Evolutionary conservation across 1,284 basidiomycete species (phyloP).

Genomic region (Leccinum fuscescens): DNA sequence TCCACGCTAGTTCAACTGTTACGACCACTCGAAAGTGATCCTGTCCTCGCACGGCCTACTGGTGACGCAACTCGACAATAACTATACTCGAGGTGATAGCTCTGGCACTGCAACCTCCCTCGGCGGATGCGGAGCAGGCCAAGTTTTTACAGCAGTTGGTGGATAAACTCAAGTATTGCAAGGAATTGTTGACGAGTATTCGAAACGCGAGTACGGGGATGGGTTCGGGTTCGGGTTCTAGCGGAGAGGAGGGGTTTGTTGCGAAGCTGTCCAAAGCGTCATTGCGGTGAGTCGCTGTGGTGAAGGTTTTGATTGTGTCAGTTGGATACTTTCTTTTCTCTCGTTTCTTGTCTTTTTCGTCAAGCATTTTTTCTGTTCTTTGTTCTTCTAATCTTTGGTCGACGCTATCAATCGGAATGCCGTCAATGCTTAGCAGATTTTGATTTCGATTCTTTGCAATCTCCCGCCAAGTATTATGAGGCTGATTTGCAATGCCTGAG

Average conservation of each 20-base stretch:
- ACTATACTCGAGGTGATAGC: conserved; percentile 80
- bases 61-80: conserved; percentile 80
- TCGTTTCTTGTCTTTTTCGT: not conserved
- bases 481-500: too few relatives aligned
- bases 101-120: conserved; percentile 43
- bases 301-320: not conserved
- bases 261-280: conserved; percentile 22
- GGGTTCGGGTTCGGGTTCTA: not conserved
- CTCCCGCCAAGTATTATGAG: too few relatives aligned
- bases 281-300: conserved; percentile 5
- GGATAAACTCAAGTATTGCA: conserved; percentile 80
- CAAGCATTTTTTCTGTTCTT: too few relatives aligned
- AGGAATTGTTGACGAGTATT: conserved; percentile 72
- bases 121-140: conserved; percentile 48
- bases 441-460: too few relatives aligned
- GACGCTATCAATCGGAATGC: too few relatives aligned
- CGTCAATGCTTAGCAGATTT: too few relatives aligned
- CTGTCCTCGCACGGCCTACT: conserved; percentile 77
- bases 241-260: conserved; percentile 14
- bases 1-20: conserved; percentile 88
- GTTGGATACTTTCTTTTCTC: not conserved
- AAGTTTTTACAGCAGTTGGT: conserved; percentile 65
- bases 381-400: too few relatives aligned
- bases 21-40: conserved; percentile 95
- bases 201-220: conserved; percentile 37